Evolutionary conservation across 2,329 filamentous ascomycete genomes (phyloP), one percentile per base, ranked within the genome.

Genomic region (Paecilomyces sp.): DNA sequence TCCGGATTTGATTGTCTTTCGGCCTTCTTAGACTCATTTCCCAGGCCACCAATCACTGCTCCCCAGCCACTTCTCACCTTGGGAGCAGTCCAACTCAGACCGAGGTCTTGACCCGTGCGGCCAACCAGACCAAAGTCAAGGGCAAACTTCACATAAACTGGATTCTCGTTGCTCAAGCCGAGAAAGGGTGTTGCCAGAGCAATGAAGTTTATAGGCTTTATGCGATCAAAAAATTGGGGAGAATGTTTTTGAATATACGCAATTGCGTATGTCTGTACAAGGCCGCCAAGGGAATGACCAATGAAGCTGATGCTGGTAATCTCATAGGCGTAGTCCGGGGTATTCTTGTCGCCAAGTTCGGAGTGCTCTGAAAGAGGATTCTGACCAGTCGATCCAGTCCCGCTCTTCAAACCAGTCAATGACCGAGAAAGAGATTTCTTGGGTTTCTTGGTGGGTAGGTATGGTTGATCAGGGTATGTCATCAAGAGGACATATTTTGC

Each of bases 211-310:
- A 96, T 80, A 0, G 93, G 93, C 64, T 86, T 84, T 67, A 97
- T 96, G 4, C 86, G 79, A 56, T 92, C 83, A 68, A 97, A 97
- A 72, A 97, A 97, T 9, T 88, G 79, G 1, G 93, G 93, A 0
- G 91, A 96, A 72, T 97, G 92, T 71, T 97, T 97, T 68, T 97
- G 90, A 54, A 97, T 96, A 72, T 97, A 97, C 8, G 92, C 93
- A 60, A 97, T 88, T 1, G 93, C 93, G 71, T 97, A 97, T 0
- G 90, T 96, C 73, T 97, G 93, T 15, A 96, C 84, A 18, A 96
- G 80, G 0, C 93, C 93, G 30, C 93, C 93, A 0, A 97, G 83
- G 0, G 92, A 97, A 75, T 97, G 93, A 0, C 88, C 92, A 59
- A 97, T 85, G 71, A 97, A 96, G 70, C 92, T 97, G 72, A 97